Evolutionary conservation across 2,329 filamentous ascomycete genomes (phyloP).

Genomic region (Pyricularia sp.): DNA sequence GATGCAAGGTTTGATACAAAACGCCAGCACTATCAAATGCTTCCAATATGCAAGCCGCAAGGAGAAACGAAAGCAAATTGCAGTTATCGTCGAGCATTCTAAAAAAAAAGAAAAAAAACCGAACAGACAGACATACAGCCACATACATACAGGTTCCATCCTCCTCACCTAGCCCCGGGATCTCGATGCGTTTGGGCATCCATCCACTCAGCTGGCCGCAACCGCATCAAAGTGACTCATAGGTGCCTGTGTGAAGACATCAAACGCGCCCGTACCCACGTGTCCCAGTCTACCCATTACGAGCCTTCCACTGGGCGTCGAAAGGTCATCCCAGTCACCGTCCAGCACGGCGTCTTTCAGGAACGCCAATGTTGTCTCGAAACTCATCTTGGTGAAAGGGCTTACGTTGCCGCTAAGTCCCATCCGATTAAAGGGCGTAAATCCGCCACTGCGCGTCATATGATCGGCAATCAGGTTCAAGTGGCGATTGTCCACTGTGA

Average conservation of each 20-base stretch:
- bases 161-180: neutral
- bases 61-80: neutral
- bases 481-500: conserved; percentile 82
- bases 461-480: conserved; percentile 91
- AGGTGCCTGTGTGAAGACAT: conserved; percentile 58
- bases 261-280: conserved; percentile 84
- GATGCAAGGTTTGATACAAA: neutral
- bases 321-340: conserved; percentile 79
- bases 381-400: conserved; percentile 98
- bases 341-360: conserved; percentile 85
- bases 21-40: neutral
- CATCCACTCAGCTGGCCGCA: neutral
- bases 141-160: neutral
- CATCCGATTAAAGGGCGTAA: conserved; percentile 84
- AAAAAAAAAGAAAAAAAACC: neutral
- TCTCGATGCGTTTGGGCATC: neutral
- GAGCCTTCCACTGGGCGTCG: conserved; percentile 73
- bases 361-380: conserved; percentile 92
- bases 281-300: conserved; percentile 73
- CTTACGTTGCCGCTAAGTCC: conserved; percentile 74
- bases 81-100: neutral
- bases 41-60: neutral
- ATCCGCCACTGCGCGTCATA: conserved; percentile 90
- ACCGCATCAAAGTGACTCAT: conserved; percentile 31
- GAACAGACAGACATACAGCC: neutral